phyloP scores from a whole-genome alignment of 2,329 filamentous ascomycete genomes.

The Talaromyces sp. region DNA sequence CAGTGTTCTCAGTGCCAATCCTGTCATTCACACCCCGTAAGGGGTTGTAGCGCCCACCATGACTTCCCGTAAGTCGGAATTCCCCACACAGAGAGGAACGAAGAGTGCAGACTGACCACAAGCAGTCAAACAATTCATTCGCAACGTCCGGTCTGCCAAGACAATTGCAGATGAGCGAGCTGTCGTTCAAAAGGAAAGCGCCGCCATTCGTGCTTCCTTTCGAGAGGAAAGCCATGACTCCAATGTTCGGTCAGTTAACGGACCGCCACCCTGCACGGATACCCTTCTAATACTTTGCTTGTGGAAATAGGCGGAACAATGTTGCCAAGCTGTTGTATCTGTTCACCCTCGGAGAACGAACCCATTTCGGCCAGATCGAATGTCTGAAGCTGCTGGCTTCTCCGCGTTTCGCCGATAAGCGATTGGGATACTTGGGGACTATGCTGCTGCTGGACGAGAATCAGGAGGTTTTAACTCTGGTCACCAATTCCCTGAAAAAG shows the following conservation, averaged over 20 bases:
- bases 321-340: constrained; percentile 97
- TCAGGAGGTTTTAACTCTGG: constrained; percentile 92
- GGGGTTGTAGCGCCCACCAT: constrained; percentile 51
- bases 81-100: constrained; percentile 13
- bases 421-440: constrained; percentile 89
- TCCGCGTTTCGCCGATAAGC: constrained; percentile 95
- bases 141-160: constrained; percentile 96
- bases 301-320: constrained; percentile 76
- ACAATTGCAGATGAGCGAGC: constrained; percentile 98
- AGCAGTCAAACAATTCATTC: constrained; percentile 98
- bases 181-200: constrained; percentile 98
- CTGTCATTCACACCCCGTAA: constrained; percentile 16
- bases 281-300: constrained; percentile 16
- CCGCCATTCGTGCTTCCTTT: constrained; percentile 94
- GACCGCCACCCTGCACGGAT: background rate
- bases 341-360: constrained; percentile 94
- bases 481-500: constrained; percentile 98
- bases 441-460: constrained; percentile 97
- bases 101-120: constrained; percentile 9
- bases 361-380: constrained; percentile 98
- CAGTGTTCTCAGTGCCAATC: background rate
- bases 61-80: constrained; percentile 49
- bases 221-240: constrained; percentile 93
- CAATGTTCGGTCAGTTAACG: constrained; percentile 67
- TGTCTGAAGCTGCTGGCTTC: constrained; percentile 96